Evolutionary conservation across 2,329 filamentous ascomycete species (phyloP).

Genomic region (Hypoxylon sp.): DNA sequence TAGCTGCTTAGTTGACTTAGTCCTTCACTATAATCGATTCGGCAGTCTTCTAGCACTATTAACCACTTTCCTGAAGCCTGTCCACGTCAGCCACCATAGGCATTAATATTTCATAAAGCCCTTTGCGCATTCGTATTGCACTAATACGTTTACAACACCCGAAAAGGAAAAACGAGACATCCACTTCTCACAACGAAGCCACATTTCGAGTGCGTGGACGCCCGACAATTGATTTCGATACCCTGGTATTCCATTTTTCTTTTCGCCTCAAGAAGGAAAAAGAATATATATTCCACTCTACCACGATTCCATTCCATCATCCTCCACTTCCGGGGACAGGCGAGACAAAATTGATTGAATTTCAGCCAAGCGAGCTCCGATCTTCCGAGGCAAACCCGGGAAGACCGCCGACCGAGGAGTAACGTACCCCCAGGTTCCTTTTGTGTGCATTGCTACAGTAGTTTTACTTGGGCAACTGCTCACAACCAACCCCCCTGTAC

Average conservation of each 20-base stretch:
- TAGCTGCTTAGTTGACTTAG: slow-evolving; percentile 43
- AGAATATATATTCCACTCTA: slow-evolving; percentile 13
- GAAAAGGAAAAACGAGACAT: slow-evolving; percentile 37
- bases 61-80: slow-evolving; percentile 32
- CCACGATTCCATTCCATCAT: slow-evolving; percentile 37
- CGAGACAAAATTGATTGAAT: slow-evolving; percentile 34
- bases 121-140: slow-evolving; percentile 26
- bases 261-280: slow-evolving; percentile 8
- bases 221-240: slow-evolving; percentile 28
- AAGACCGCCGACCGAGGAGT: slow-evolving; percentile 37
- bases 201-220: slow-evolving; percentile 42
- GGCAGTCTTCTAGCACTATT: slow-evolving; percentile 42
- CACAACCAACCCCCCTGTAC: slow-evolving; percentile 32
- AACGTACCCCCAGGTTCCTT: slow-evolving; percentile 18
- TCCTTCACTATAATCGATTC: slow-evolving; percentile 33
- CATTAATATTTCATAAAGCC: slow-evolving; percentile 43
- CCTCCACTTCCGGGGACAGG: slow-evolving; percentile 28
- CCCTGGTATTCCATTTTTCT: slow-evolving; percentile 15
- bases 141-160: slow-evolving; percentile 28
- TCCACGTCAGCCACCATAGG: slow-evolving; percentile 49
- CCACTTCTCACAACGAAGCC: slow-evolving; percentile 44
- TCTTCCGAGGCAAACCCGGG: slow-evolving; percentile 42
- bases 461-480: slow-evolving; percentile 34
- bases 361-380: slow-evolving; percentile 32
- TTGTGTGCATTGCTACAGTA: not conserved